A percentile compares a stretch with the other conserved stretches of the same genome.
Evolutionary conservation across 768 basidiomycete genomes (phyloP).

Genomic region (Leccinum aurantiacum): DNA sequence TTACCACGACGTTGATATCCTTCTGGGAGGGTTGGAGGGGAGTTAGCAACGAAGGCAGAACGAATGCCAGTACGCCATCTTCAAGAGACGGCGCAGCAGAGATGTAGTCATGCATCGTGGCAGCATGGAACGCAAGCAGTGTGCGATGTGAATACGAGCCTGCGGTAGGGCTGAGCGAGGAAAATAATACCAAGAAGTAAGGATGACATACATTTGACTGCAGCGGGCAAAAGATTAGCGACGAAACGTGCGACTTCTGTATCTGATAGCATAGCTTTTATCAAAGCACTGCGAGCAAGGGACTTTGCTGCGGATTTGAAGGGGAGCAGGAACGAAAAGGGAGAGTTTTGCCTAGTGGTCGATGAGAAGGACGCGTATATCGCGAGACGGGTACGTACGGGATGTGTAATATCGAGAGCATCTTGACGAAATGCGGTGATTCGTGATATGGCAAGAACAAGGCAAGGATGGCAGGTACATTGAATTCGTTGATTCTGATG

Average conservation of each 20-base stretch:
- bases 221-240: constrained; percentile 58
- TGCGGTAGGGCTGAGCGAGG: constrained; percentile 12
- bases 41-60: constrained; percentile 63
- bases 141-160: constrained; percentile 59
- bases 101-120: constrained; percentile 78
- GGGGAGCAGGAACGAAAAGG: constrained; percentile 68
- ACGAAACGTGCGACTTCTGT: constrained; percentile 74
- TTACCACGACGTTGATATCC: constrained; percentile 52
- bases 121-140: constrained; percentile 79
- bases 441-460: constrained; percentile 95
- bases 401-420: constrained; percentile 83
- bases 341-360: constrained; percentile 50
- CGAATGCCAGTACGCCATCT: constrained; percentile 63
- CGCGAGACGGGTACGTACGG: constrained; percentile 43
- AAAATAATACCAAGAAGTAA: not conserved
- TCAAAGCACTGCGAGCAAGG: constrained; percentile 68
- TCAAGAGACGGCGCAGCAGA: constrained; percentile 54
- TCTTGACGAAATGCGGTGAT: constrained; percentile 90
- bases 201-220: constrained; percentile 43
- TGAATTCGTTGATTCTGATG: constrained; percentile 87
- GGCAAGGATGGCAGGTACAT: constrained; percentile 71
- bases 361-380: constrained; percentile 1
- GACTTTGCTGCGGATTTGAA: constrained; percentile 77
- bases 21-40: constrained; percentile 50
- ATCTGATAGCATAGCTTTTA: constrained; percentile 74